Base-by-base conservation (phyloP, 1,284 basidiomycete genomes). In the Hypsizygus ulmarius region DNA sequence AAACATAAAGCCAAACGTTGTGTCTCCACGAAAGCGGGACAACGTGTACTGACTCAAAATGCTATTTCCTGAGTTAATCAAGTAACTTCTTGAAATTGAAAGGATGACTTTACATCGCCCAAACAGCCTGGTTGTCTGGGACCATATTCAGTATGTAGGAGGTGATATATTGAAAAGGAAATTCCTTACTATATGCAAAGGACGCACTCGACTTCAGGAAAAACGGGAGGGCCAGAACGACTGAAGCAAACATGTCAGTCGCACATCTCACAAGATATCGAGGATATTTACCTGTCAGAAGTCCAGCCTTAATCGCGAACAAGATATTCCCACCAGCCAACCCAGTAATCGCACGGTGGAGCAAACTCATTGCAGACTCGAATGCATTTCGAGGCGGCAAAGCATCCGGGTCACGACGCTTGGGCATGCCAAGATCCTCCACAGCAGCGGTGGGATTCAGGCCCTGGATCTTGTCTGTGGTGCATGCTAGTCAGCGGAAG, bases 221-320 rank as follows among this genome's bases (percentile, higher is more conserved):
- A 15, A 66, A 77, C 0, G 85, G 85, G n/a, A 89, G 58, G 53
- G 74, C 73, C 35, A 89, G 64, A 3, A 84, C 52, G 5, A 83
- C 84, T 82, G 46, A 1, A 19, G 15, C 30, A 32, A 19, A 15
- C 25, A 32, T 41, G 10, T n/a, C 2, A 27, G 15, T 19, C 3
- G 11, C 5, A n/a, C 3, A 3, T 3, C 30, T 21, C 11, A 2
- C 2, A 8, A n/a, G 12, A 28, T 18, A 18, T 21, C 16, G 27
- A 14, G 3, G n/a, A 19, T 10, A 39, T 65, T 50, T 37, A 75
- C 81, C 73, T 33, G 85, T 82, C 40, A 94, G 62, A 7, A 85
- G 54, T 0, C 81, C 90, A 0, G 87, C 90, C 66, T 96, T 96
- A 54, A 93, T 45, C 0, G 87, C 88, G 54, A 84, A 95, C 49